Evolutionary conservation across 805 yeast genomes (phyloP), one percentile per base, ranked within the genome.

Genomic region (Suhomyces sp.): DNA sequence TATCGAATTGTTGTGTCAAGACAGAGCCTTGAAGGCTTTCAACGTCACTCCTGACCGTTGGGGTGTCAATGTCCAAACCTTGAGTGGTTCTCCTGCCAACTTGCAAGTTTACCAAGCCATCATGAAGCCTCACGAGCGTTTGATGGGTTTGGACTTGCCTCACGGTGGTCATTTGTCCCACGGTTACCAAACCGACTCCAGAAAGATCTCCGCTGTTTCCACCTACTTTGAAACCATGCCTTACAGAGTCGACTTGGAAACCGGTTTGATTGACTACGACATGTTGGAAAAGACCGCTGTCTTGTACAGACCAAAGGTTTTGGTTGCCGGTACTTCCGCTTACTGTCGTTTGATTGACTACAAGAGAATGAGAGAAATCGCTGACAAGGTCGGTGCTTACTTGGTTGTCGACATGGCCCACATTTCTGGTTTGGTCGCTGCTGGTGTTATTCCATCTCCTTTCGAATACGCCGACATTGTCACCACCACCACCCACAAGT

Each of bases 211-310:
- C 40, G 89, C 83, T 67, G 86, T 93, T 61, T 91, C 97, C 50
- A 93, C 90, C 65, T 93, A 93, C 76, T 93, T 93, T 77, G 94
- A 90, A 75, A 91, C 97, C 50, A 92, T 93, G 97, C 99, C 99
- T 33, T 93, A 93, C 80, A 85, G 96, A 68, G 84, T 93, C 56
- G 83, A 93, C 67, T 84, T 85, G 68, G 78, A 80, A 56, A 92
- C 97, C 50, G 99, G 97, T 48, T 67, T 90, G 61, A 92, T 93
- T 63, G 97, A 93, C 76, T 93, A 90, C 71, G 97, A 92, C 64
- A 83, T 81, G 68, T 81, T 93, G 65, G 93, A 84, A 70, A 82
- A 84, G 71, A 89, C 87, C 53, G 94, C 97, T 44, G 72, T 81
- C 52, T 79, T 93, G 62, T 93, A 86, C 83, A 88, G 97, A 78